A percentile compares a stretch with the other conserved stretches of the same genome.
Conservation (phyloP, 148 eudicot species). For the Rhododendron mucronatum region DNA sequence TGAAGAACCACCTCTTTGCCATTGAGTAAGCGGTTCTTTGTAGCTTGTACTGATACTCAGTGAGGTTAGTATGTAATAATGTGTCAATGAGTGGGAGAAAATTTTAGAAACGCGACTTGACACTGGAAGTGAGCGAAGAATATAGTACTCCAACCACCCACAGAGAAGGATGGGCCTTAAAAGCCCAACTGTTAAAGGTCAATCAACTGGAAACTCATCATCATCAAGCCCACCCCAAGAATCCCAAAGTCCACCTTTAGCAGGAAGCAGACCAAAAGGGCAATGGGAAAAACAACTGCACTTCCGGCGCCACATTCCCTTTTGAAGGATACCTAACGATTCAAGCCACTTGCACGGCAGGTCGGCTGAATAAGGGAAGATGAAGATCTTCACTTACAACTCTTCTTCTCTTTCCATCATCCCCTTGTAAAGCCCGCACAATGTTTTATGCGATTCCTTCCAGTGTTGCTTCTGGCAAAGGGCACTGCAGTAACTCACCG, state of each 20-base stretch:
- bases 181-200: conserved; percentile 28
- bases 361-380: conserved; percentile 36
- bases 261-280: conserved; percentile 44
- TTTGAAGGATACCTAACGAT: conserved; percentile 38
- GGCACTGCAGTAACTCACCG: conserved; percentile 35
- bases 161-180: conserved; percentile 44
- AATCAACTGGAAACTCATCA: conserved; percentile 43
- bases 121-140: conserved; percentile 38
- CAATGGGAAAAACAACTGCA: conserved; percentile 43
- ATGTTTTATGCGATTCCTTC: conserved; percentile 40
- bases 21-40: conserved; percentile 26
- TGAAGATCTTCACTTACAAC: conserved; percentile 41
- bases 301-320: conserved; percentile 58
- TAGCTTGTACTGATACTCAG: conserved; percentile 29
- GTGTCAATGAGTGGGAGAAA: conserved; percentile 46
- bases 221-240: conserved; percentile 54
- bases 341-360: conserved; percentile 48
- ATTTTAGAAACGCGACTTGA: conserved; percentile 51
- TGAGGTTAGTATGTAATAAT: conserved; percentile 41
- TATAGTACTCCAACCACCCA: conserved; percentile 50
- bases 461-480: conserved; percentile 49
- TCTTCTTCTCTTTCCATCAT: conserved; percentile 62
- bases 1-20: conserved; percentile 54
- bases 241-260: conserved; percentile 30
- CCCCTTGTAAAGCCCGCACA: conserved; percentile 47